Evolutionary conservation across 352 stramenopile genomes (phyloP).

Genomic region (Globisporangium apiculatum): DNA sequence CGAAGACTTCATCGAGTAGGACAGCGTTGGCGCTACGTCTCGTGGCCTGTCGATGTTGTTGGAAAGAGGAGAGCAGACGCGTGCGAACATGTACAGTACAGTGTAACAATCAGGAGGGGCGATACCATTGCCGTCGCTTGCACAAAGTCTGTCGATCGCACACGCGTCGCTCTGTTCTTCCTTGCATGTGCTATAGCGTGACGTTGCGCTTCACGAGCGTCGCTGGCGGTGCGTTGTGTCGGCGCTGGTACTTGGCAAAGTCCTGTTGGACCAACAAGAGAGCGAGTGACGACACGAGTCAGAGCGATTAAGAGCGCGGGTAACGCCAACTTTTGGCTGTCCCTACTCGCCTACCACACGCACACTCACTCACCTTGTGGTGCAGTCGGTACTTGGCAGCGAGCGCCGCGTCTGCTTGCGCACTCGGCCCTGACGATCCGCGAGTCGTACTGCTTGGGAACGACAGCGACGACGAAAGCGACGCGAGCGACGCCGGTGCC

Average conservation of each 20-base stretch:
- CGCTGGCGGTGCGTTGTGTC: slow-evolving; percentile 20
- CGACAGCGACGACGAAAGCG: slow-evolving; percentile 1
- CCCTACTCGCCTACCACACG: too few species aligned
- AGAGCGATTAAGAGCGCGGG: background rate
- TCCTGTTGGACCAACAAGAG: slow-evolving; percentile 13
- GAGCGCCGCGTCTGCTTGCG: slow-evolving; percentile 16
- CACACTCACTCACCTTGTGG: slow-evolving; percentile 22
- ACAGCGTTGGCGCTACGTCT: background rate
- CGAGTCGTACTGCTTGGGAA: slow-evolving; percentile 21
- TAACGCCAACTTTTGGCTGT: too few species aligned
- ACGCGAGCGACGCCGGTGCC: background rate
- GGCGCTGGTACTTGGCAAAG: slow-evolving; percentile 35
- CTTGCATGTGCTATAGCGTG: slow-evolving; percentile 16
- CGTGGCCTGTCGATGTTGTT: background rate
- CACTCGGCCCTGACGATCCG: slow-evolving; percentile 6
- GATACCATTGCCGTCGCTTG: background rate
- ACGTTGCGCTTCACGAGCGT: slow-evolving; percentile 32
- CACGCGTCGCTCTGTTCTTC: too few species aligned
- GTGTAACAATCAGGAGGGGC: too few species aligned
- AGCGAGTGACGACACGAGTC: slow-evolving; percentile 2
- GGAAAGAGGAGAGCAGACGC: background rate
- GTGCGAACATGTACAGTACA: too few species aligned
- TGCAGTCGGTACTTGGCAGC: slow-evolving; percentile 37
- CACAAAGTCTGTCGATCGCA: too few species aligned
- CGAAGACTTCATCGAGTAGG: slow-evolving; percentile 69